Evolutionary conservation across 139 green algal species (phyloP).

Genomic region (Coccomyxa sp.): DNA sequence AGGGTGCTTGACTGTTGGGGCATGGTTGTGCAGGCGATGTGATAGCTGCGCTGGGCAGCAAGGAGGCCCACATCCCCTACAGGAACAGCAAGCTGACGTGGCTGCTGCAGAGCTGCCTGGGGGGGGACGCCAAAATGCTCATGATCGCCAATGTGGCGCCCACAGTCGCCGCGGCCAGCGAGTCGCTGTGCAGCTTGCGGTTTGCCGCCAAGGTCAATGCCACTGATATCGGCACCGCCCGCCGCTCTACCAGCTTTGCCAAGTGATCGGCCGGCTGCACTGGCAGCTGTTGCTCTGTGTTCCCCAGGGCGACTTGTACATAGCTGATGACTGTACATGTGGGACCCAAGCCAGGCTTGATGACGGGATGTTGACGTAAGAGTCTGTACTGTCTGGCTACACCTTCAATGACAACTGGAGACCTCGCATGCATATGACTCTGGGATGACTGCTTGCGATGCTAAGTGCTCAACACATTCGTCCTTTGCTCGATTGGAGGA

Average conservation of each 20-base stretch:
- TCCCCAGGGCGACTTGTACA: background rate
- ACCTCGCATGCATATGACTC: too few species aligned
- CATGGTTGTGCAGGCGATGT: conserved; percentile 50
- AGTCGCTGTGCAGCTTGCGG: conserved; percentile 83
- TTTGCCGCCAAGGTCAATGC: conserved; percentile 90
- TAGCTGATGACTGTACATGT: too few species aligned
- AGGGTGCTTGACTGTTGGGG: too few species aligned
- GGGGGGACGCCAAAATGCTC: conserved; percentile 85
- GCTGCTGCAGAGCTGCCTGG: conserved; percentile 63
- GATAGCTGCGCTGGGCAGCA: conserved; percentile 69
- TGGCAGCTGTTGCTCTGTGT: background rate
- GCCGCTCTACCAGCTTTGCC: conserved; percentile 22
- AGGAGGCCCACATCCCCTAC: conserved; percentile 79
- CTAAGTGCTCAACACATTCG: too few species aligned
- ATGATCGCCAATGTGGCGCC: conserved; percentile 94
- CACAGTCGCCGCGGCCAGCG: conserved; percentile 47
- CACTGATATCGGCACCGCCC: conserved; percentile 54
- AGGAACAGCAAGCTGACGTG: conserved; percentile 82
- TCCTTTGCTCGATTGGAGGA: too few species aligned
- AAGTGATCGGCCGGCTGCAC: background rate
- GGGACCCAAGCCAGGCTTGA: too few species aligned
- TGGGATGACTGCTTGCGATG: too few species aligned
- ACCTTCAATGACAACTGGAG: too few species aligned
- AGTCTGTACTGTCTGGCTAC: too few species aligned
- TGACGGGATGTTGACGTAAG: too few species aligned